A percentile compares a stretch with the other conserved stretches of the same genome.
Conservation (phyloP, 1,284 basidiomycete genomes). For the Sporisorium graminicola region DNA sequence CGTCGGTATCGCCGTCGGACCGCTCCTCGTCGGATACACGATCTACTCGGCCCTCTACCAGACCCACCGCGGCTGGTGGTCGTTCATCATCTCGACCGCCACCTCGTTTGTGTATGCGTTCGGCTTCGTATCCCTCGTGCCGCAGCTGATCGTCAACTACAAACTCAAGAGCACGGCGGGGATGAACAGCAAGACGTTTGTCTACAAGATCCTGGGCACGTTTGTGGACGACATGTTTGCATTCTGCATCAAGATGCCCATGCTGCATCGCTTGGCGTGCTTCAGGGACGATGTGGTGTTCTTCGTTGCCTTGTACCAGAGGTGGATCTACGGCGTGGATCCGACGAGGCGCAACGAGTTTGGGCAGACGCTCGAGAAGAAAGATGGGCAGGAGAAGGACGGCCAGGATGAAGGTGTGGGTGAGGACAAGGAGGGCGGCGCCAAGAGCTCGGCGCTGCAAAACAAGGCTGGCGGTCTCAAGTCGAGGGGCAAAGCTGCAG, state of each 20-base stretch:
- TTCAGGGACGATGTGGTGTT: slow-evolving; percentile 74
- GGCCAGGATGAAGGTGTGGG: slow-evolving; percentile 11
- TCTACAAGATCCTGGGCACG: slow-evolving; percentile 90
- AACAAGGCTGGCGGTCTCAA: slow-evolving; percentile 30
- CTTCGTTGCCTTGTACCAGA: slow-evolving; percentile 72
- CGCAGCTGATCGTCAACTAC: slow-evolving; percentile 77
- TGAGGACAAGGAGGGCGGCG: slow-evolving; percentile 8
- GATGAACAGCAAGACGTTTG: slow-evolving; percentile 96
- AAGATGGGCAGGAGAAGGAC: slow-evolving; percentile 9
- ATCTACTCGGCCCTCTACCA: slow-evolving; percentile 78
- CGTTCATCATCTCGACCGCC: slow-evolving; percentile 84
- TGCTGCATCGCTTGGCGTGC: slow-evolving; percentile 87
- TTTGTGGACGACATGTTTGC: slow-evolving; percentile 83
- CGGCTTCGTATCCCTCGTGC: slow-evolving; percentile 82
- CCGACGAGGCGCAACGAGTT: slow-evolving; percentile 94
- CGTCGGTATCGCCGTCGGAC: slow-evolving; percentile 87
- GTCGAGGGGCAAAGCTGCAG: slow-evolving; percentile 1
- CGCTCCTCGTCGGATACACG: slow-evolving; percentile 85
- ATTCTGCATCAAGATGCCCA: slow-evolving; percentile 96
- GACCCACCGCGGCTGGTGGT: slow-evolving; percentile 93
- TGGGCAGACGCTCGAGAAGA: slow-evolving; percentile 75
- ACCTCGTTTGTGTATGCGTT: slow-evolving; percentile 95
- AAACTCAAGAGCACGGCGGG: slow-evolving; percentile 87
- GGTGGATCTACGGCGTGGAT: slow-evolving; percentile 96
- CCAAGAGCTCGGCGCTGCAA: slow-evolving; percentile 23